Conservation (phyloP, 139 green algal species). For the Tetratostichococcus sp. region DNA sequence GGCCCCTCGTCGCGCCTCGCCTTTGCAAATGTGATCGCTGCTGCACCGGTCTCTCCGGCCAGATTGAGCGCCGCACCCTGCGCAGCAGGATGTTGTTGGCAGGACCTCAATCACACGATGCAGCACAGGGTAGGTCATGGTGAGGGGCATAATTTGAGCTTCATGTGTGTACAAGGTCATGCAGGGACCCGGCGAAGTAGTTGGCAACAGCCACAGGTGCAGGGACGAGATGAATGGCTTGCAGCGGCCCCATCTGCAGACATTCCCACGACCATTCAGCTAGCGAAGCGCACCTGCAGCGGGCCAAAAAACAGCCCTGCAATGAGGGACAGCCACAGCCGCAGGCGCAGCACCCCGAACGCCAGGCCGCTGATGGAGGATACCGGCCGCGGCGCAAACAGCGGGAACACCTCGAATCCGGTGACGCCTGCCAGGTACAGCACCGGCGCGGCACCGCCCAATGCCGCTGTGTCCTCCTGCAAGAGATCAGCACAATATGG, state of each 20-base stretch:
- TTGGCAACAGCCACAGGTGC: no score
- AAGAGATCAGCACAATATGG: not conserved
- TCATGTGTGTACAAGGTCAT: no score
- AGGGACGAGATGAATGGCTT: no score
- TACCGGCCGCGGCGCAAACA: not conserved
- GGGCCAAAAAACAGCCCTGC: not conserved
- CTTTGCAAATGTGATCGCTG: not conserved
- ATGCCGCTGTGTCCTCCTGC: not conserved
- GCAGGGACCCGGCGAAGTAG: no score
- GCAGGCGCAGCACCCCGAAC: not conserved
- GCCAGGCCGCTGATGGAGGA: not conserved
- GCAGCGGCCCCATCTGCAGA: no score
- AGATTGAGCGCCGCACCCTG: not conserved
- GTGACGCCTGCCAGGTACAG: not conserved
- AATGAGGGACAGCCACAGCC: not conserved
- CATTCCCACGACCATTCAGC: no score
- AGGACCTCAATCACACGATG: no score
- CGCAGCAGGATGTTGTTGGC: not conserved
- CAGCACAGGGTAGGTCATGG: no score
- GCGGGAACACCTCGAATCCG: not conserved
- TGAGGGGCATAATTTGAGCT: no score
- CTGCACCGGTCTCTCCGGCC: not conserved
- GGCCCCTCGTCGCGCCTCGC: not conserved
- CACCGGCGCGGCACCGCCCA: not conserved
- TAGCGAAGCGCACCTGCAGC: not conserved